These are phyloP conservation scores for Umbelopsis sp. DNA, from an alignment of 192 early-diverging fungal genomes.

Conservation along the genomic window DNA sequence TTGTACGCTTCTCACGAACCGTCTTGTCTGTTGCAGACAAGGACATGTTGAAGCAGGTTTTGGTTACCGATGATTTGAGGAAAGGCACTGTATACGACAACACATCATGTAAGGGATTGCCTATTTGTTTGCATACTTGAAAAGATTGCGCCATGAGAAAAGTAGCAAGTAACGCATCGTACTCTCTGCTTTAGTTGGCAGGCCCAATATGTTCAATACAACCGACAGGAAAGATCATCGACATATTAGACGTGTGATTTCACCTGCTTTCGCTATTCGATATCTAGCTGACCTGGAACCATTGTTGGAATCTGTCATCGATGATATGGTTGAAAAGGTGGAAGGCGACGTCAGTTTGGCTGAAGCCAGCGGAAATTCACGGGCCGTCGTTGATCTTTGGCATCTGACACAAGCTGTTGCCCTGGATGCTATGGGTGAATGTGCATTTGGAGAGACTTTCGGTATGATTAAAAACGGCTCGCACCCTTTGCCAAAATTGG, in stretches of 20 bases:
- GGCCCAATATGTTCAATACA: conserved; percentile 32
- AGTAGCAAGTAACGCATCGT: too few species aligned
- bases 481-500: conserved; percentile 40
- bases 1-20: conserved; percentile 25
- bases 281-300: conserved; percentile 53
- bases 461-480: conserved; percentile 44
- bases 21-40: conserved; percentile 31
- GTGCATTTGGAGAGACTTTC: conserved; percentile 52
- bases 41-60: conserved; percentile 36
- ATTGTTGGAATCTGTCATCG: conserved; percentile 33
- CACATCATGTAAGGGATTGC: conserved; percentile 17
- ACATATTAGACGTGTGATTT: conserved; percentile 39
- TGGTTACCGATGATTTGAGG: conserved; percentile 28
- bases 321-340: conserved; percentile 37
- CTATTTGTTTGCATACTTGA: not conserved
- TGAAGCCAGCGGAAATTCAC: conserved; percentile 18
- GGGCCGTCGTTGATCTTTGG: conserved; percentile 39
- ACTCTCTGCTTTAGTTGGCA: not conserved
- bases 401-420: conserved; percentile 33
- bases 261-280: conserved; percentile 48
- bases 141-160: not conserved
- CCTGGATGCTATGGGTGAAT: conserved; percentile 56
- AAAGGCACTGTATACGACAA: conserved; percentile 26
- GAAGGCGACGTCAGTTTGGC: conserved; percentile 11
- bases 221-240: conserved; percentile 39